Evolutionary conservation across 2,329 filamentous ascomycete species (phyloP).

Genomic region (Fusarium veterinarium): DNA sequence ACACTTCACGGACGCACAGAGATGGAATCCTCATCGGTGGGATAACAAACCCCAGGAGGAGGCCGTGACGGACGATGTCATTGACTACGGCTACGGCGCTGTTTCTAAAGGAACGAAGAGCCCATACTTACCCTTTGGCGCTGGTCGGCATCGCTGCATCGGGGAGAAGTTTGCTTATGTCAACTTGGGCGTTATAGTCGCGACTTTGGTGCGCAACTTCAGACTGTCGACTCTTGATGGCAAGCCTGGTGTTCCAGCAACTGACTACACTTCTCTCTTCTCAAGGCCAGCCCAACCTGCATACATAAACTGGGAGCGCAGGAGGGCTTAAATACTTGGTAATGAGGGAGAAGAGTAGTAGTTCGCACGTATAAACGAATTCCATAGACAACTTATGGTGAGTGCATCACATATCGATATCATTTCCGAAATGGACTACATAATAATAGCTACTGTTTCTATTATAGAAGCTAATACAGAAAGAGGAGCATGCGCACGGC

Average conservation of each 20-base stretch:
- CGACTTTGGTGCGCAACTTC: slow-evolving; percentile 70
- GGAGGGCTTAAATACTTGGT: slow-evolving; percentile 1
- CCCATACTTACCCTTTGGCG: slow-evolving; percentile 75
- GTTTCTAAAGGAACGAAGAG: slow-evolving; percentile 51
- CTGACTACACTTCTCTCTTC: slow-evolving; percentile 70
- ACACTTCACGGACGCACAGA: slow-evolving; percentile 62
- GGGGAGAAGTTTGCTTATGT: slow-evolving; percentile 82
- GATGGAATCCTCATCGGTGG: slow-evolving; percentile 50
- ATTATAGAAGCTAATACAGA: slow-evolving; percentile 31
- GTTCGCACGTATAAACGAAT: background rate
- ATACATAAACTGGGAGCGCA: slow-evolving; percentile 50
- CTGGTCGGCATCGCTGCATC: slow-evolving; percentile 78
- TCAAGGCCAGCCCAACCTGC: slow-evolving; percentile 51
- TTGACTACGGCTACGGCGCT: slow-evolving; percentile 47
- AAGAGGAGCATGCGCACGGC: slow-evolving; percentile 16
- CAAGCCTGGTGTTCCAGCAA: slow-evolving; percentile 66
- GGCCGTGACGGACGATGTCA: slow-evolving; percentile 27
- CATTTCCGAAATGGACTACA: background rate
- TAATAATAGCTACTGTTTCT: slow-evolving; percentile 33
- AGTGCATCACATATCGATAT: background rate
- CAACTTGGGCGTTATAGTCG: slow-evolving; percentile 73
- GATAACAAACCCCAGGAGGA: slow-evolving; percentile 27
- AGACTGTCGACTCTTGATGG: slow-evolving; percentile 69
- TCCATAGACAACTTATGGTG: background rate
- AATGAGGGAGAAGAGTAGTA: background rate